Base-by-base conservation (phyloP, 2,329 filamentous ascomycete species). In the Xylogone sp. region DNA sequence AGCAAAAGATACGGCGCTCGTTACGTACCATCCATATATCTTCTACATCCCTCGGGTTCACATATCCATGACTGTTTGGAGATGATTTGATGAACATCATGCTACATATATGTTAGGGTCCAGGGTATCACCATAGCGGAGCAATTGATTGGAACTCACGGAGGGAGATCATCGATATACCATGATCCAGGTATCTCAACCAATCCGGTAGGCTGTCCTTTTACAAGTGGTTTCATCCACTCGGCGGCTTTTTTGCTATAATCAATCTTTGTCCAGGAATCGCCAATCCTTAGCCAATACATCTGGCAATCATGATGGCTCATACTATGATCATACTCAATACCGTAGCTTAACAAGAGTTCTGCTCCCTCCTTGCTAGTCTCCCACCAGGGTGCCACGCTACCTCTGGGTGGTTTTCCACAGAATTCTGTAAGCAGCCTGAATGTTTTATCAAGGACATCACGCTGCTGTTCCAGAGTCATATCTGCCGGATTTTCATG, bases 301-400 rank as follows among this genome's bases (percentile, higher is more conserved):
- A 77, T 76, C 61, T 83, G 76, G 56, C 79, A 83, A 64, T 87
- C 85, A 47, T 87, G 73, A 62, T 86, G 82, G 46, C 72, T 77
- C 78, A 87, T 85, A 53, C 74, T 79, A 62, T 87, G 84, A 59
- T 88, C 84, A 60, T 88, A 88, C 58, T 86, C 83, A 54, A 88
- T 81, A 13, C 84, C 84, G 61, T 87, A 87, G 56, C 74, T 76
- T 16, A 87, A 72, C 59, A 87, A 70, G 16, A 88, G 68, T 56
- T 87, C 79, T 0, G 81, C 80, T 3, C 84, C 85, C 62, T 89
- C 86, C 56, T 81, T 77, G 53, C 79, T 84, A 0, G 81, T 83
- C 63, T 90, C 87, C 87, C 86, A 91, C 75, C 81, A 91, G 0
- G 88, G 88, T 0, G 86, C 87, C 0, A 90, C 87, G 39, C 78